Evolutionary conservation across 768 basidiomycete species (phyloP).

Genomic region (Russula earlei): DNA sequence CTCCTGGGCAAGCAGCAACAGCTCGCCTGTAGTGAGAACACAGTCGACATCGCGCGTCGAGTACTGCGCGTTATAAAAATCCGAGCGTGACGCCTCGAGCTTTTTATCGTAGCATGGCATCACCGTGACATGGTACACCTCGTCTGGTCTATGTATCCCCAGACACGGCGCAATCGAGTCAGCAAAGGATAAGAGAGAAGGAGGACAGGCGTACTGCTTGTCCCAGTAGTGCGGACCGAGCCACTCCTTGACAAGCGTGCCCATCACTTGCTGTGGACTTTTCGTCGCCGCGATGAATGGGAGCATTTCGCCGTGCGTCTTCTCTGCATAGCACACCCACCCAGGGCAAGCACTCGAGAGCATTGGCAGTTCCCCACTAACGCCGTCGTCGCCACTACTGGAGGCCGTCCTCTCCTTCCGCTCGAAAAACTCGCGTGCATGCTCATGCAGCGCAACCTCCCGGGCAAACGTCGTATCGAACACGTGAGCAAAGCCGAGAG

Average conservation of each 20-base stretch:
- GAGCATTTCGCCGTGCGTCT: constrained; percentile 88
- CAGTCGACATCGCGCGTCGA: constrained; percentile 92
- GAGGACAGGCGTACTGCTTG: constrained; percentile 45
- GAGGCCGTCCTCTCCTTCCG: constrained; percentile 27
- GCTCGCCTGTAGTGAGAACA: constrained; percentile 93
- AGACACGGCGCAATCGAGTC: neutral
- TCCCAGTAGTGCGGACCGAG: constrained; percentile 52
- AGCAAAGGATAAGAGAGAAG: neutral
- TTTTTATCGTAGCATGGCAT: constrained; percentile 99
- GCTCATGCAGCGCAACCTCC: constrained; percentile 76
- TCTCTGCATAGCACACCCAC: constrained; percentile 99
- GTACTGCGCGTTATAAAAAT: constrained; percentile 80
- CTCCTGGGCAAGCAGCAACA: constrained; percentile 76
- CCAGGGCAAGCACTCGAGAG: constrained; percentile 95
- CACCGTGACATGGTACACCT: constrained; percentile 92
- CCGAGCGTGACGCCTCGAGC: constrained; percentile 89
- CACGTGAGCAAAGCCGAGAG: constrained; percentile 70
- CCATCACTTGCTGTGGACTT: constrained; percentile 93
- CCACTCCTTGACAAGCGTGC: constrained; percentile 87
- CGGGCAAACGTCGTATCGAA: constrained; percentile 95
- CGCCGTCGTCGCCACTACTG: constrained; percentile 15
- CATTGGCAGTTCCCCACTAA: constrained; percentile 59
- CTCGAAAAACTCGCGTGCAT: constrained; percentile 72
- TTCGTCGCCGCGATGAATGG: constrained; percentile 83
- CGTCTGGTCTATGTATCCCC: constrained; percentile 48